Evolutionary conservation across 352 stramenopile genomes (phyloP).

Genomic region (Stramenopiles sp.): DNA sequence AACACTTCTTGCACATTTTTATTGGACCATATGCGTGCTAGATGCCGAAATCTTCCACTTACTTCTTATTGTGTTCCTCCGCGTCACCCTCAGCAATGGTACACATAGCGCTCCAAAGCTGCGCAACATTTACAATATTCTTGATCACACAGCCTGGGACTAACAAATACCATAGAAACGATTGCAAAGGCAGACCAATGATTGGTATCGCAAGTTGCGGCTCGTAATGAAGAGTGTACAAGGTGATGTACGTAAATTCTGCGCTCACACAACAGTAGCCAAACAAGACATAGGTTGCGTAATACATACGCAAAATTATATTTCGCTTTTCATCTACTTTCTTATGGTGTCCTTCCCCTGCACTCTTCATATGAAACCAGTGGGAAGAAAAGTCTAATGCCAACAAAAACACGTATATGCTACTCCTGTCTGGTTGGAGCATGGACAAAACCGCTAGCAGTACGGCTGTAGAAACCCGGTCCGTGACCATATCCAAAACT

Average conservation of each 20-base stretch:
- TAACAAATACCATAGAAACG: constrained; percentile 24
- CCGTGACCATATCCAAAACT: constrained; percentile 94
- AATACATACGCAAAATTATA: constrained; percentile 78
- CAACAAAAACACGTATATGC: constrained; percentile 62
- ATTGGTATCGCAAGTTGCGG: constrained; percentile 38
- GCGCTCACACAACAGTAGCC: constrained; percentile 71
- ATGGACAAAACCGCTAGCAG: constrained; percentile 78
- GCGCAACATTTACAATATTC: constrained; percentile 71
- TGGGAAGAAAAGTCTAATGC: constrained; percentile 89
- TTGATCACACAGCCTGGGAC: constrained; percentile 67
- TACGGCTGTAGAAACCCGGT: constrained; percentile 82
- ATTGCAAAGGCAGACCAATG: constrained; percentile 35
- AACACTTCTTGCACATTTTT: too few species aligned
- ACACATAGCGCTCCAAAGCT: constrained; percentile 56
- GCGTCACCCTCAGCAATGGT: constrained; percentile 38
- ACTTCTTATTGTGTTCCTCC: constrained; percentile 17
- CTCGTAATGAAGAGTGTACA: constrained; percentile 64
- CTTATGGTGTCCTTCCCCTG: constrained; percentile 75
- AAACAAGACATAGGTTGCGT: constrained; percentile 70
- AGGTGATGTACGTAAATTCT: constrained; percentile 68
- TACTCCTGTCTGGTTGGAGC: constrained; percentile 57
- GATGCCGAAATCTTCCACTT: background rate
- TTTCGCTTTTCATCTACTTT: constrained; percentile 64
- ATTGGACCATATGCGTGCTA: too few species aligned
- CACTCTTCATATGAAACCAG: constrained; percentile 95